A percentile compares a stretch with the other conserved stretches of the same genome.
phyloP scores from a whole-genome alignment of 139 green algal genomes.

The Diplosphaera chodatii region DNA sequence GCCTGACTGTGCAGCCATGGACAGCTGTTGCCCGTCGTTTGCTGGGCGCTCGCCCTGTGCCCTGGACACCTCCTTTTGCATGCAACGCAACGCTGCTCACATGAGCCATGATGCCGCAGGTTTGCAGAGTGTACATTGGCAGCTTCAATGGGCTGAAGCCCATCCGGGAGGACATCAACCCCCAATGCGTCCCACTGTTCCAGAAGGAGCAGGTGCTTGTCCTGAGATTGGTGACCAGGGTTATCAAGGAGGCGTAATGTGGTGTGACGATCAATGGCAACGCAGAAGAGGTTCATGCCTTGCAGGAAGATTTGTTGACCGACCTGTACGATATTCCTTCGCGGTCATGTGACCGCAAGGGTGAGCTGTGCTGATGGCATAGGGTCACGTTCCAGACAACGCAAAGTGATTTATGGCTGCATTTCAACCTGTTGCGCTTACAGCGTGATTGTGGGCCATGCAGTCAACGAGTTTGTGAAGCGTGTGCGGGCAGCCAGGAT shows the following conservation, averaged over 20 bases:
- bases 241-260: too few relatives aligned
- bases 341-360: slow-evolving; percentile 71
- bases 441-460: not conserved
- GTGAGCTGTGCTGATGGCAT: too few relatives aligned
- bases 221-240: too few relatives aligned
- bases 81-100: too few relatives aligned
- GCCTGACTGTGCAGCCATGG: not conserved
- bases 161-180: slow-evolving; percentile 65
- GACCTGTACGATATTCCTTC: slow-evolving; percentile 90
- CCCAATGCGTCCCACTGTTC: slow-evolving; percentile 74
- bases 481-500: slow-evolving; percentile 82
- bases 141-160: slow-evolving; percentile 64
- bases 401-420: not conserved
- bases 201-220: slow-evolving; percentile 80
- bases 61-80: too few relatives aligned
- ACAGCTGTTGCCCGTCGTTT: too few relatives aligned
- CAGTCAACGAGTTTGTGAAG: slow-evolving; percentile 98
- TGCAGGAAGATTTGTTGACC: slow-evolving; percentile 63
- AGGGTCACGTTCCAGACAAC: too few relatives aligned
- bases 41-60: too few relatives aligned
- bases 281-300: too few relatives aligned
- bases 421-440: too few relatives aligned
- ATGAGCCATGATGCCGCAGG: too few relatives aligned
- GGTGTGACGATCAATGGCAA: too few relatives aligned
- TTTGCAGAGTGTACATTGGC: slow-evolving; percentile 91